These are phyloP conservation scores for Saccharomycopsis fodiens DNA, from an alignment of 805 yeast genomes.

Conservation along the genomic window DNA sequence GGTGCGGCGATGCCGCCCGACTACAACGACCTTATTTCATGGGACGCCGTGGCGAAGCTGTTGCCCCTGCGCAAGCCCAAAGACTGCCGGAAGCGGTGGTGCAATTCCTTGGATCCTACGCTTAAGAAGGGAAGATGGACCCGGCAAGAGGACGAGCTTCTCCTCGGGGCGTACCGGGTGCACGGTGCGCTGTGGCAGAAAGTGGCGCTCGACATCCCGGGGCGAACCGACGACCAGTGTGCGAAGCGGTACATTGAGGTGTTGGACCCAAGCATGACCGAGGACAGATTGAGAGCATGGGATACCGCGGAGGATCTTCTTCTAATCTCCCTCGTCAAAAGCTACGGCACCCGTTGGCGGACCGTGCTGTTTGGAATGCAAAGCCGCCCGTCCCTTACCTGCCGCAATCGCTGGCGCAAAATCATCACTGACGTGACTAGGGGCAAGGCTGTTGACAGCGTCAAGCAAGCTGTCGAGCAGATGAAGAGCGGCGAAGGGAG, in stretches of 20 bases:
- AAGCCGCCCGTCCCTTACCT: conserved; percentile 80
- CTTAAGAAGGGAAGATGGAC: conserved; percentile 86
- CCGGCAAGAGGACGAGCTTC: conserved; percentile 60
- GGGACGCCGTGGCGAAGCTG: conserved; percentile 51
- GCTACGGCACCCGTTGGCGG: conserved; percentile 85
- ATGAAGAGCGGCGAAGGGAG: background rate
- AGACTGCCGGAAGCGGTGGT: conserved; percentile 86
- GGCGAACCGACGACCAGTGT: conserved; percentile 93
- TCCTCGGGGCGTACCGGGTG: conserved; percentile 54
- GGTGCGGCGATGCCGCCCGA: no score
- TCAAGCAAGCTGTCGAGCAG: conserved; percentile 50
- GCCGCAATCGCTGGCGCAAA: conserved; percentile 90
- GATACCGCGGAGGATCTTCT: conserved; percentile 63
- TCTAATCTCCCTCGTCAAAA: conserved; percentile 59
- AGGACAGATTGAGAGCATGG: conserved; percentile 78
- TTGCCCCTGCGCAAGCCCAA: conserved; percentile 56
- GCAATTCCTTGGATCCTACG: conserved; percentile 74
- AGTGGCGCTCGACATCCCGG: conserved; percentile 66
- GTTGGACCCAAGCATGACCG: conserved; percentile 65
- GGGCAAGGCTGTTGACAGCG: conserved; percentile 49
- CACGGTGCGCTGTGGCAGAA: conserved; percentile 84
- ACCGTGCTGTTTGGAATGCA: conserved; percentile 62
- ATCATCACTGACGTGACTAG: conserved; percentile 68
- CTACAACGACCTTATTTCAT: conserved; percentile 39
- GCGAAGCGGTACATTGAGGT: conserved; percentile 87